Conservation (phyloP, 495 filamentous ascomycete genomes). For the Aspergillus sclerotiicarbonarius region DNA sequence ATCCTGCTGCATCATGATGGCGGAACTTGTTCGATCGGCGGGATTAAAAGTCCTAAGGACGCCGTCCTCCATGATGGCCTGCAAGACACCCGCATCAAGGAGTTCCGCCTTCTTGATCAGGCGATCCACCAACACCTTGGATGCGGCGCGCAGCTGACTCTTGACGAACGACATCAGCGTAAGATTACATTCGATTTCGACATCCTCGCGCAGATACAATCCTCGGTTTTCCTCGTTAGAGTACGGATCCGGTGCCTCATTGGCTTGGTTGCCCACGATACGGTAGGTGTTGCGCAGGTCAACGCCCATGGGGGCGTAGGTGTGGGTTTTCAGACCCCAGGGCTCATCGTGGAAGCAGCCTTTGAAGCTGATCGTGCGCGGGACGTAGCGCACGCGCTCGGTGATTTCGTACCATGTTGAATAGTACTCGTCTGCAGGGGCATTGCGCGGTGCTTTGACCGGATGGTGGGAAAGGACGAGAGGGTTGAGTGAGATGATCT, state of each 20-base stretch:
- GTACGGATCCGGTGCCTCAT: no score
- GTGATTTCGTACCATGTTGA: slow-evolving; percentile 64
- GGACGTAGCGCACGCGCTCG: slow-evolving; percentile 71
- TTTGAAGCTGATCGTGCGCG: slow-evolving; percentile 70
- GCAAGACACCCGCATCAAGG: slow-evolving; percentile 27
- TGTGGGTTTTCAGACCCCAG: slow-evolving; percentile 70
- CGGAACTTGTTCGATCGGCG: slow-evolving; percentile 15
- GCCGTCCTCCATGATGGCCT: slow-evolving; percentile 28
- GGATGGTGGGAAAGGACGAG: slow-evolving; percentile 67
- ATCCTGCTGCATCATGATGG: no score
- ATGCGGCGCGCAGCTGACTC: slow-evolving; percentile 69
- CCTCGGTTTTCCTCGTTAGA: slow-evolving; percentile 47
- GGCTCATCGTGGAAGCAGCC: slow-evolving; percentile 70
- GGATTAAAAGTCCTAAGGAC: slow-evolving; percentile 30
- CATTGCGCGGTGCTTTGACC: slow-evolving; percentile 60
- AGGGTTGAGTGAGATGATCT: slow-evolving; percentile 82
- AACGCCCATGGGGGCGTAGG: slow-evolving; percentile 65
- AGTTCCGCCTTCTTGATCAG: slow-evolving; percentile 59
- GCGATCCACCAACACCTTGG: slow-evolving; percentile 62
- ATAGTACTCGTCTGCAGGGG: slow-evolving; percentile 62
- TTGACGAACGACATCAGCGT: slow-evolving; percentile 71
- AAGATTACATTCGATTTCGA: slow-evolving; percentile 74
- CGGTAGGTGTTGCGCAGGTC: slow-evolving; percentile 69
- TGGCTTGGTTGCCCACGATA: no score
- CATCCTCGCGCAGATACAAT: slow-evolving; percentile 73